Percentiles rank a stretch among this genome's conserved stretches.
phyloP scores from a whole-genome alignment of 2,329 filamentous ascomycete species.

The Trichoderma sp. region DNA sequence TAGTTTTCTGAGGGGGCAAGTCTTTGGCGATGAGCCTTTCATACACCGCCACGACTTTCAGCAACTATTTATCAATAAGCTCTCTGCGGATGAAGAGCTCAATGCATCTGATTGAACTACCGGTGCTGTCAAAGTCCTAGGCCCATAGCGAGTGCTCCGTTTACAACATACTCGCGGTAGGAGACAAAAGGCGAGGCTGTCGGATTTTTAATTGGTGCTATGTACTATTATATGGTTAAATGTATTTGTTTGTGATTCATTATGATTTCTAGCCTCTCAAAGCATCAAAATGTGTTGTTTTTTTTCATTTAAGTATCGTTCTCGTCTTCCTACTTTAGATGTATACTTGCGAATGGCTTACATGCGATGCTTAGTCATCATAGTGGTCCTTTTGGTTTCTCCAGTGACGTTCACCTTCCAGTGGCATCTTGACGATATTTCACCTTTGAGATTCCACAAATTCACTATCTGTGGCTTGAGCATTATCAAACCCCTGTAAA shows the following conservation, averaged over 20 bases:
- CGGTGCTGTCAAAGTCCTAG: neutral
- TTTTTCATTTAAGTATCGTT: neutral
- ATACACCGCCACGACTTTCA: neutral
- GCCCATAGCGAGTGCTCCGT: neutral
- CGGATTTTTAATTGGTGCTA: too few species aligned
- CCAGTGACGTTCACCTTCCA: slow-evolving; percentile 10
- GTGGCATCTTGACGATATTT: neutral
- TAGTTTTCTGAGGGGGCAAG: neutral
- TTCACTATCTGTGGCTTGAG: too few species aligned
- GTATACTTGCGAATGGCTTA: neutral
- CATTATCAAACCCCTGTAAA: too few species aligned
- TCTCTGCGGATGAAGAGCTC: neutral
- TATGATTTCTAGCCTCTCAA: too few species aligned
- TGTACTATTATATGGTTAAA: neutral
- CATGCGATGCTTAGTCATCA: slow-evolving; percentile 7
- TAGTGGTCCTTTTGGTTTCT: neutral
- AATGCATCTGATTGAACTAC: neutral
- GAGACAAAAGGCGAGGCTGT: neutral
- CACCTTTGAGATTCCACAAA: neutral
- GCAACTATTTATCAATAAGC: neutral
- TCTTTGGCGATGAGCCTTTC: neutral
- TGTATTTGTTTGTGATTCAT: too few species aligned
- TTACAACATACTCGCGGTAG: neutral
- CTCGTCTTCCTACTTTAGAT: neutral
- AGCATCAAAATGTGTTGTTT: neutral